Evolutionary conservation across 2,329 filamentous ascomycete species (phyloP).

Genomic region (Trematosphaeria pertusa): DNA sequence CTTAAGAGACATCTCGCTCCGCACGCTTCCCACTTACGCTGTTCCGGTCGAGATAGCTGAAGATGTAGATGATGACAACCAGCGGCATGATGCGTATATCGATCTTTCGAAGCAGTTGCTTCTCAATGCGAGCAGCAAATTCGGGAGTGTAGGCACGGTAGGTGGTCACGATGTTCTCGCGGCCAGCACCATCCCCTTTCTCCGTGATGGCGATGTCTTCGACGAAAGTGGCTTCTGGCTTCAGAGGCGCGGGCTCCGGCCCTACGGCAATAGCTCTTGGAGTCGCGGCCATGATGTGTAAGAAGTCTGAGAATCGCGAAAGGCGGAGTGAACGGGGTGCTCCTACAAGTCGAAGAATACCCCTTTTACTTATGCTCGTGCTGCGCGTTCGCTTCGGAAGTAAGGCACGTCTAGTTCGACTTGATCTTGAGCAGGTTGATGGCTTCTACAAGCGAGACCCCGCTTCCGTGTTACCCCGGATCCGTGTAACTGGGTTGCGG

Average conservation of each 20-base stretch:
- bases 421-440: too few species aligned
- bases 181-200: not conserved
- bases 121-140: not conserved
- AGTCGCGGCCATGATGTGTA: not conserved
- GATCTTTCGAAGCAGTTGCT: not conserved
- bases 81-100: conserved; percentile 9
- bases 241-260: conserved; percentile 2
- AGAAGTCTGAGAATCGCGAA: too few species aligned
- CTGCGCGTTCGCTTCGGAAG: too few species aligned
- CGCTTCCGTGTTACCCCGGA: not conserved
- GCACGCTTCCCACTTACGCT: not conserved
- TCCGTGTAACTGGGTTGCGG: not conserved
- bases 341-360: too few species aligned
- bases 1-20: not conserved
- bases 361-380: too few species aligned
- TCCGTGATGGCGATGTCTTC: not conserved
- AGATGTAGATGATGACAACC: conserved; percentile 6
- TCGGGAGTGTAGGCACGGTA: conserved; percentile 1
- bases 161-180: not conserved
- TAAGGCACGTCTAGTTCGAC: too few species aligned
- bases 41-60: conserved; percentile 7
- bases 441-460: not conserved
- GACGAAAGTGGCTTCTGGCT: not conserved
- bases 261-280: not conserved
- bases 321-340: too few species aligned